Evolutionary conservation across 2,329 filamentous ascomycete species (phyloP).

Genomic region (Paecilomyces variotii): DNA sequence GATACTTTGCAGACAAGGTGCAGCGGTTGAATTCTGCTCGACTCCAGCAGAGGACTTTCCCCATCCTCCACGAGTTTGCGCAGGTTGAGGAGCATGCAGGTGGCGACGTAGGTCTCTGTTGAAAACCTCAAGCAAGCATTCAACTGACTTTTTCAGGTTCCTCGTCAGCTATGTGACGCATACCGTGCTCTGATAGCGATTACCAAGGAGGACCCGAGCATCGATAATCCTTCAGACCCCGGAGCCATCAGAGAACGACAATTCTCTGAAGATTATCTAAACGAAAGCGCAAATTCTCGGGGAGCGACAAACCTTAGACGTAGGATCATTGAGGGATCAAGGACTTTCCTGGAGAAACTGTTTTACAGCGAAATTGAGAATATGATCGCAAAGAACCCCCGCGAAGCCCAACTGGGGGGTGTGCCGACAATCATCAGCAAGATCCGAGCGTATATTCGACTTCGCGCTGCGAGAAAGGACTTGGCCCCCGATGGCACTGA

Average conservation of each 20-base stretch:
- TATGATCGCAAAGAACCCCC: conserved; percentile 71
- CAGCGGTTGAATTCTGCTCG: conserved; percentile 69
- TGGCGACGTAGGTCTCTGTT: conserved; percentile 46
- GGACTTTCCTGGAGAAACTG: conserved; percentile 68
- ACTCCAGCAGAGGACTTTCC: conserved; percentile 57
- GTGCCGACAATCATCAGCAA: conserved; percentile 82
- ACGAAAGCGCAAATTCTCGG: conserved; percentile 60
- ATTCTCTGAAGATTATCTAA: conserved; percentile 68
- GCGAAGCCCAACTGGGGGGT: conserved; percentile 82
- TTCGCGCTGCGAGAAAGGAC: conserved; percentile 72
- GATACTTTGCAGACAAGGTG: conserved; percentile 69
- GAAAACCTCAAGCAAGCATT: neutral
- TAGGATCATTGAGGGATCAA: conserved; percentile 71
- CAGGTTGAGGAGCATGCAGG: conserved; percentile 63
- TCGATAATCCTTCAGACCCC: conserved; percentile 52
- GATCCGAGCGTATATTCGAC: conserved; percentile 82
- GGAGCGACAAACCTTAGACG: conserved; percentile 63
- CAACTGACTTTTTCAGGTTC: conserved; percentile 44
- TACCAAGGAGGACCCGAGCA: conserved; percentile 60
- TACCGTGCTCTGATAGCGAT: conserved; percentile 76
- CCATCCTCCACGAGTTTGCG: conserved; percentile 67
- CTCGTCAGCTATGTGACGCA: conserved; percentile 68
- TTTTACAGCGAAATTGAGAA: conserved; percentile 73
- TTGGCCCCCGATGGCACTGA: conserved; percentile 73
- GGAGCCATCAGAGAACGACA: conserved; percentile 65